Conservation (phyloP, 306 rosid genomes). For the Luffa acutangula region DNA sequence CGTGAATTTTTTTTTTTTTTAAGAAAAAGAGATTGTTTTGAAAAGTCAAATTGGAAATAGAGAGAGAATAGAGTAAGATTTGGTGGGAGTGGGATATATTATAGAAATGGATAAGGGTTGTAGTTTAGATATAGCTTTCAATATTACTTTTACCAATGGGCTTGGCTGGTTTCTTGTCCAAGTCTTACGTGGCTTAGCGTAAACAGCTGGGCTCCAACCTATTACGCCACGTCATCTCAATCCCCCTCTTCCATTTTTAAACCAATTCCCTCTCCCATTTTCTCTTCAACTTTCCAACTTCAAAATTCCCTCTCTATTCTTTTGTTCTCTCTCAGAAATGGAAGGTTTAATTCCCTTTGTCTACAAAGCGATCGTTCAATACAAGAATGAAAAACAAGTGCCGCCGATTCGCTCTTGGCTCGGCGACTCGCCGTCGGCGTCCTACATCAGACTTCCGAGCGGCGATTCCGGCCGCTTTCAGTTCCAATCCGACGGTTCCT, state of each 20-base stretch:
- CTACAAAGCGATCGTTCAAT: slow-evolving; percentile 60
- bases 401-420: slow-evolving; percentile 41
- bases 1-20: too few relatives aligned
- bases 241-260: slow-evolving; percentile 13
- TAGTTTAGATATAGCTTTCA: slow-evolving; percentile 45
- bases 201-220: slow-evolving; percentile 44
- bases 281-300: slow-evolving; percentile 18
- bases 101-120: slow-evolving; percentile 5
- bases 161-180: slow-evolving; percentile 31
- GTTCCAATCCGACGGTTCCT: slow-evolving; percentile 16
- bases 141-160: slow-evolving; percentile 22
- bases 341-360: slow-evolving; percentile 91
- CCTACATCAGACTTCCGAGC: slow-evolving; percentile 27
- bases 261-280: slow-evolving; percentile 13
- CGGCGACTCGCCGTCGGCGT: slow-evolving; percentile 46
- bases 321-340: slow-evolving; percentile 24
- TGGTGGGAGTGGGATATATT: slow-evolving; percentile 23
- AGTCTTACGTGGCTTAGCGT: slow-evolving; percentile 47
- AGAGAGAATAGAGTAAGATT: slow-evolving; percentile 14
- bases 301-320: not conserved
- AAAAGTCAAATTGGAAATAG: not conserved
- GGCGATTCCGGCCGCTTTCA: slow-evolving; percentile 32
- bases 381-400: slow-evolving; percentile 45
- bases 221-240: slow-evolving; percentile 46
- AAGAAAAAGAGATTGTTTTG: too few relatives aligned